These are phyloP conservation scores for Oemleria cerasiformis DNA, from an alignment of 306 rosid genomes.

Conservation along the genomic window DNA sequence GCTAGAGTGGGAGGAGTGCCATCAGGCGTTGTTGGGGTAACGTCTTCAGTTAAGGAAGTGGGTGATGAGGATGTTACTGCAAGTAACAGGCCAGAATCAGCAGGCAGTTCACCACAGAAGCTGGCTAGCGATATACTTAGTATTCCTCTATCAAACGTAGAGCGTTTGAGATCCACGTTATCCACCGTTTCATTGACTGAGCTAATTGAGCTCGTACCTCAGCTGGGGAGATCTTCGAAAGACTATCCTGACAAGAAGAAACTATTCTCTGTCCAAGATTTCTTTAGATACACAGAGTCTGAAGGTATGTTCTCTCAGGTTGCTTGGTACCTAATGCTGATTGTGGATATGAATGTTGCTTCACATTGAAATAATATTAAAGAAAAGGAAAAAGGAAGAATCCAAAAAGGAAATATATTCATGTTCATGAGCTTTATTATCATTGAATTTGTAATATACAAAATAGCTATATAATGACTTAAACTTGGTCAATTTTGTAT, in stretches of 20 bases:
- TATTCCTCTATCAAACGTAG: constrained; percentile 93
- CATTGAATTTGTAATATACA: background rate
- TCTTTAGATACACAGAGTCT: constrained; percentile 96
- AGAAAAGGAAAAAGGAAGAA: background rate
- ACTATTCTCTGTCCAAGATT: constrained; percentile 87
- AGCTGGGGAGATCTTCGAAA: constrained; percentile 67
- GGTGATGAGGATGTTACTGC: constrained; percentile 44
- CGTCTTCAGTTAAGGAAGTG: constrained; percentile 55
- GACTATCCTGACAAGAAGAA: constrained; percentile 98
- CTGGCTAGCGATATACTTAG: constrained; percentile 75
- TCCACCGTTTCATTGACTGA: constrained; percentile 86
- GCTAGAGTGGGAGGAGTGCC: constrained; percentile 94
- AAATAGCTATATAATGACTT: background rate
- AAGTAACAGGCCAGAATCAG: constrained; percentile 55
- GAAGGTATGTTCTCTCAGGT: constrained; percentile 65
- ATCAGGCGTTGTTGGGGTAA: constrained; percentile 58
- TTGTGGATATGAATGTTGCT: constrained; percentile 19
- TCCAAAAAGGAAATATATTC: background rate
- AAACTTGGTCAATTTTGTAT: background rate
- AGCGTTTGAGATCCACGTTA: constrained; percentile 86
- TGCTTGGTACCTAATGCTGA: background rate
- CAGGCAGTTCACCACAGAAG: constrained; percentile 75
- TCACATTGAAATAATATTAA: constrained; percentile 10
- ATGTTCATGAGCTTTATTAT: background rate
- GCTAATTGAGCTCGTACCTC: constrained; percentile 86